Base-by-base conservation (phyloP, 1,139 yeast species). In the Pichia sp. region DNA sequence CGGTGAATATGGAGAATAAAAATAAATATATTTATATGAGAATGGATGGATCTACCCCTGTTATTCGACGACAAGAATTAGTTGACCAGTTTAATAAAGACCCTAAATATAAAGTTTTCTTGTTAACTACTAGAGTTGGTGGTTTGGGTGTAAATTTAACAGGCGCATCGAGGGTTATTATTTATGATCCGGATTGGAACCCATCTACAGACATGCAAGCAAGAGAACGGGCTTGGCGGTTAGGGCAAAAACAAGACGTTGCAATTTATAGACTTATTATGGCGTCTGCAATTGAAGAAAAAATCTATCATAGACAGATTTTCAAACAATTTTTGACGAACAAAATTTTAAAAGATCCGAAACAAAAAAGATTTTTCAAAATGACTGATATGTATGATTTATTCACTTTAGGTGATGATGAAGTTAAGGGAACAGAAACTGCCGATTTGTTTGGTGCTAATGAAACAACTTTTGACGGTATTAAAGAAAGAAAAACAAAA, bases 161-260 rank as follows among this genome's bases (percentile, higher is more conserved):
- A 0, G 97, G 97, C 4, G 98, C 98, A 0, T 92, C 89, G 56
- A 68, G 98, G 42, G 96, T 92, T 6, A 87, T 92, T 22, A 92
- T 92, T 20, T 92, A 74, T 61, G 98, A 92, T 59, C 98, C 98
- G 0, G 98, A 92, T 62, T 92, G 98, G 98, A 92, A 92, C 59
- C 98, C 98, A 0, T 87, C 97, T 0, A 92, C 97, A 0, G 98
- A 92, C 67, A 76, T 92, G 52, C 98, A 92, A 63, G 98, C 98
- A 0, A 70, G 98, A 51, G 98, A 92, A 63, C 67, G 98, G 42
- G 97, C 97, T 0, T 92, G 98, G 98, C 71, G 98, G 54, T 72
- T 92, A 51, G 98, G 98, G 0, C 98, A 92, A 60, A 90, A 85
- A 60, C 80, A 81, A 52, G 96, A 90, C 56, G 97, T 92, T n/a